Evolutionary conservation across 129 eudicot species (phyloP).

Genomic region (Pulicaria dysenterica): DNA sequence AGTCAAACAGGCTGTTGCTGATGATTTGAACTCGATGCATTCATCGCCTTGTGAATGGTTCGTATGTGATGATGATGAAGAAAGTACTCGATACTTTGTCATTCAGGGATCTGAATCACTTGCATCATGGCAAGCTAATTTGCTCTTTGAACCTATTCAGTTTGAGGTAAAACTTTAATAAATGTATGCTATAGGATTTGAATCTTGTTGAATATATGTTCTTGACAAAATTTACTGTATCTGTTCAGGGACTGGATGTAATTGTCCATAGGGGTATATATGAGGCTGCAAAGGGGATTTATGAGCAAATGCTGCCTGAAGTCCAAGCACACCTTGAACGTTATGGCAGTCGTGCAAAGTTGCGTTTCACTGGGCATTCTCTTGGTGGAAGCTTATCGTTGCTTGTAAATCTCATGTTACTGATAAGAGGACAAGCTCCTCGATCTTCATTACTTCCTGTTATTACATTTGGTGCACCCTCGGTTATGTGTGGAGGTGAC

Average conservation of each 20-base stretch:
- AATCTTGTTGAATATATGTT: neutral
- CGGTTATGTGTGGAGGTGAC: constrained; percentile 94
- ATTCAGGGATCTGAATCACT: constrained; percentile 97
- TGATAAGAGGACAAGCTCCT: constrained; percentile 73
- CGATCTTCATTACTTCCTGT: constrained; percentile 82
- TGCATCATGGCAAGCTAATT: constrained; percentile 98
- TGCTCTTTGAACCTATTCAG: constrained; percentile 85
- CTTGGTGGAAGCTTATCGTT: constrained; percentile 95
- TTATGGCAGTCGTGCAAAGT: constrained; percentile 62
- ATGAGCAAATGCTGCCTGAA: constrained; percentile 92
- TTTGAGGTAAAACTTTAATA: constrained; percentile 62
- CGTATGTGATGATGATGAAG: constrained; percentile 78
- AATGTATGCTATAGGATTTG: neutral
- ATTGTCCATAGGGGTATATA: constrained; percentile 95
- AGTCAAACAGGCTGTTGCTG: constrained; percentile 98
- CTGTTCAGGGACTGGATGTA: constrained; percentile 70
- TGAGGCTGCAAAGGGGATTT: constrained; percentile 97
- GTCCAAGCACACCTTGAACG: constrained; percentile 53
- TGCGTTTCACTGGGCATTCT: constrained; percentile 98
- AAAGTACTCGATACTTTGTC: constrained; percentile 68
- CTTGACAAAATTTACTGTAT: neutral
- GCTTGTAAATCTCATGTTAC: constrained; percentile 84
- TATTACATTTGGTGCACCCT: constrained; percentile 83
- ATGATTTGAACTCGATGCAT: constrained; percentile 70
- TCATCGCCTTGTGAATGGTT: constrained; percentile 96